Evolutionary conservation across 2,329 filamentous ascomycete genomes (phyloP).

Genomic region (Claviceps digitariae): DNA sequence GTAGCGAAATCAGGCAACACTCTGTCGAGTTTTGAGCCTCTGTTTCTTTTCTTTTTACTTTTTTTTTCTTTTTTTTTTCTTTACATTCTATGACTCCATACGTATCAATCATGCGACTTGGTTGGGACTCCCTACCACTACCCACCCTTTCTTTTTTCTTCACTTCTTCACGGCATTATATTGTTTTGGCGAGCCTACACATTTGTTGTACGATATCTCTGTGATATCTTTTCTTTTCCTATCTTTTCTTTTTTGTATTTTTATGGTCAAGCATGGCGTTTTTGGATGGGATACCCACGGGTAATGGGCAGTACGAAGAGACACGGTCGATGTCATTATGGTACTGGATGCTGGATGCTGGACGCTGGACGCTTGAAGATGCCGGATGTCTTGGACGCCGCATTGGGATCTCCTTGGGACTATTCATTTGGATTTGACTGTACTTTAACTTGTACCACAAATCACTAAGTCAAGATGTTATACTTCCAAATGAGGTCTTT

Average conservation of each 20-base stretch:
- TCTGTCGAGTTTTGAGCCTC: not conserved
- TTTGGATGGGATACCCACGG: not conserved
- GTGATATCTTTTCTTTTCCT: not conserved
- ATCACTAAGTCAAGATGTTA: too few species aligned
- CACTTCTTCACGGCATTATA: not conserved
- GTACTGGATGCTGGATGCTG: not conserved
- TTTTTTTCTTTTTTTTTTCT: not conserved
- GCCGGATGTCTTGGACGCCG: too few species aligned
- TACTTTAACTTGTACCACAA: not conserved
- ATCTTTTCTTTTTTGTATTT: not conserved
- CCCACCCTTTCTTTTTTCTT: not conserved
- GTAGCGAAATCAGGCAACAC: conserved; percentile 13
- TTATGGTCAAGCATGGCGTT: not conserved
- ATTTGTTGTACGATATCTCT: too few species aligned
- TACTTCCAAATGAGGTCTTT: too few species aligned
- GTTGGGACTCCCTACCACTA: not conserved
- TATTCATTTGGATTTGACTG: not conserved
- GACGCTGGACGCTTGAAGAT: not conserved
- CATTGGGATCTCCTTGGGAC: too few species aligned
- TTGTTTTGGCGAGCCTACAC: not conserved
- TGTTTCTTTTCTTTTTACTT: not conserved
- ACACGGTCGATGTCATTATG: not conserved
- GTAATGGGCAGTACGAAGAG: not conserved
- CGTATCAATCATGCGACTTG: too few species aligned
- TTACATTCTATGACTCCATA: not conserved